Percentiles rank a stretch among this genome's conserved stretches.
These are phyloP conservation scores for Alternaria consortialis DNA, from an alignment of 2,329 filamentous ascomycete species.

Conservation along the genomic window DNA sequence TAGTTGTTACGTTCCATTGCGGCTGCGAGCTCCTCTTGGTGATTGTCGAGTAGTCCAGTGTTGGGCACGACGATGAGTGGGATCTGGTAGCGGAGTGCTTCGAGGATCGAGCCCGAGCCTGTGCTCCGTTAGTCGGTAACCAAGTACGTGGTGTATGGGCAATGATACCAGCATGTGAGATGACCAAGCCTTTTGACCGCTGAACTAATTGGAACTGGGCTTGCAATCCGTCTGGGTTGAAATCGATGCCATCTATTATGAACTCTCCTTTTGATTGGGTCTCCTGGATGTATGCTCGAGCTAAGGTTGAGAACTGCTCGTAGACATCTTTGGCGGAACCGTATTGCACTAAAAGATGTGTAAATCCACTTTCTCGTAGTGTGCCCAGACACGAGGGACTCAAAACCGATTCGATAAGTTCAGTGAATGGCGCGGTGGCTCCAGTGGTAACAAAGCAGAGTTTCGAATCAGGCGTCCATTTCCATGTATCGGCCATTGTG, in stretches of 20 bases:
- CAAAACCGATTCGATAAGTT: slow-evolving; percentile 73
- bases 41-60: slow-evolving; percentile 81
- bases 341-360: slow-evolving; percentile 80
- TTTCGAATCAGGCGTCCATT: slow-evolving; percentile 43
- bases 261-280: slow-evolving; percentile 23
- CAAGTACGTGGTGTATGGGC: slow-evolving; percentile 6
- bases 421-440: slow-evolving; percentile 84
- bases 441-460: slow-evolving; percentile 89
- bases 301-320: slow-evolving; percentile 40
- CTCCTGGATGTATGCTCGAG: slow-evolving; percentile 23
- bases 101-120: slow-evolving; percentile 92
- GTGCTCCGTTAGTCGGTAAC: slow-evolving; percentile 9
- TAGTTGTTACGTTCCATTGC: slow-evolving; percentile 79
- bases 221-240: slow-evolving; percentile 68
- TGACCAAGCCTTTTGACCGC: slow-evolving; percentile 73
- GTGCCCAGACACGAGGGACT: slow-evolving; percentile 68
- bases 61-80: slow-evolving; percentile 93
- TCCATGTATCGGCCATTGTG: slow-evolving; percentile 32
- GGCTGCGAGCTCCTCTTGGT: slow-evolving; percentile 86
- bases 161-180: slow-evolving; percentile 83
- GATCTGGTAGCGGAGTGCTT: slow-evolving; percentile 76
- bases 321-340: slow-evolving; percentile 71
- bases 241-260: slow-evolving; percentile 69
- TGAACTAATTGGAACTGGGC: slow-evolving; percentile 66
- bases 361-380: slow-evolving; percentile 70